Evolutionary conservation across 1,284 basidiomycete species (phyloP), one percentile per base, ranked within the genome.

Genomic region (Apiotrichum brassicae): DNA sequence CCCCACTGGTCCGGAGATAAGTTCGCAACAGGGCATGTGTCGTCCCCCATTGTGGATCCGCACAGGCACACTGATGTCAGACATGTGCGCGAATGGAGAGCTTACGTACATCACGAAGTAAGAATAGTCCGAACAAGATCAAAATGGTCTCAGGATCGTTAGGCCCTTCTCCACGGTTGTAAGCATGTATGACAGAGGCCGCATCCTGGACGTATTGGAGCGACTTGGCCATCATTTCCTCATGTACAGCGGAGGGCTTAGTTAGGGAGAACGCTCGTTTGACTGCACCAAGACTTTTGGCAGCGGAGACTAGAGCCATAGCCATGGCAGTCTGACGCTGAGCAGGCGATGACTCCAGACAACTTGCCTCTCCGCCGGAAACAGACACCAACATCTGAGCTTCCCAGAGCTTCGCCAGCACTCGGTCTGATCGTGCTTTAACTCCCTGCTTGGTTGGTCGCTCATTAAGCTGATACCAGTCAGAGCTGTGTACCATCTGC

Each of bases 371-470:
- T 9, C 13, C 26, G 12, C 35, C 37, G 3, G 44, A 40, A 3
- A 34, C 42, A 14, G 53, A 54, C 6, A 54, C 34, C 43, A 50
- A 41, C 48, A 54, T 48, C 26, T 54, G 53, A 16, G 53, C 53
- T 28, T 54, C 53, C 53, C 53, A 54, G 16, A 54, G 26, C 26
- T 51, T 50, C 6, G 53, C 53, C 6, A 54, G 49, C 5, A 54
- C 53, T 16, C 53, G 53, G 24, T 54, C 53, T 24, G 42, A 44
- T 11, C 53, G 53, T 7, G 48, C 48, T 4, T 48, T 48, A 4
- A 40, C 53, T 6, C 43, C 53, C 0, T 33, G 53, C 24, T 50
- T 54, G 18, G 45, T 48, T 3, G 53, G 53, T 13, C 42, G 53
- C 14, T 43, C 48, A 13, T 54, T 50, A 19, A 54, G 53, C 53